Evolutionary conservation across 2,329 filamentous ascomycete species (phyloP).

Genomic region (Monilinia fructigena): DNA sequence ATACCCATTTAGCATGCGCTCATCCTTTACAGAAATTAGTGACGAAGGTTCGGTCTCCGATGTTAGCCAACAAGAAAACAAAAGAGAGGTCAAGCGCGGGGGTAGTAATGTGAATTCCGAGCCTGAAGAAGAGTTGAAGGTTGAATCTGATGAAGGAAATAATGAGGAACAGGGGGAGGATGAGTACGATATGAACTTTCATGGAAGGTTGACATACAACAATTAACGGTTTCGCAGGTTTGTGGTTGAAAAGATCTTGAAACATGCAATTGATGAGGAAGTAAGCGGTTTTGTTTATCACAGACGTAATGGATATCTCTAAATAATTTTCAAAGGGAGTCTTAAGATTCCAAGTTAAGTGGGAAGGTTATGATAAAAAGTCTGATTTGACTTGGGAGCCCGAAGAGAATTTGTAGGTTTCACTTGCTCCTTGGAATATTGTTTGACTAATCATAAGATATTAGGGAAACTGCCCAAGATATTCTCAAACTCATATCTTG

Average conservation of each 20-base stretch:
- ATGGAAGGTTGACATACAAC: constrained; percentile 28
- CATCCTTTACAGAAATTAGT: constrained; percentile 34
- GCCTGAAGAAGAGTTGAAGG: constrained; percentile 29
- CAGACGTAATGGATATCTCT: not conserved
- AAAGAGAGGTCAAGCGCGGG: constrained; percentile 13
- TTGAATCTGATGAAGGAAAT: constrained; percentile 38
- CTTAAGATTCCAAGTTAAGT: constrained; percentile 70
- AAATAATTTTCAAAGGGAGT: constrained; percentile 40
- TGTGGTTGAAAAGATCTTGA: constrained; percentile 71
- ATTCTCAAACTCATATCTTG: constrained; percentile 64
- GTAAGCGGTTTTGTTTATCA: constrained; percentile 43
- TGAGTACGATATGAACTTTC: constrained; percentile 41
- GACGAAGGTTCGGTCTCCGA: constrained; percentile 41
- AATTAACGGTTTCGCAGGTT: constrained; percentile 50
- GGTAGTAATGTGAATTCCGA: constrained; percentile 32
- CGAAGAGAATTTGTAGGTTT: constrained; percentile 63
- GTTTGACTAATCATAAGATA: constrained; percentile 20
- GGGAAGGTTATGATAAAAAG: constrained; percentile 73
- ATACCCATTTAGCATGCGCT: constrained; percentile 28
- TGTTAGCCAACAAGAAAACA: constrained; percentile 33
- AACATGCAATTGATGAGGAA: constrained; percentile 59
- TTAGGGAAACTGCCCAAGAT: constrained; percentile 56
- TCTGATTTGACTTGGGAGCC: constrained; percentile 77
- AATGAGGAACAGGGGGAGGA: constrained; percentile 44
- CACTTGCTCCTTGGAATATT: constrained; percentile 13